Percentiles rank a stretch among this genome's conserved stretches.
phyloP scores from a whole-genome alignment of 805 yeast genomes.

The Ogataea trehaloabstinens region DNA sequence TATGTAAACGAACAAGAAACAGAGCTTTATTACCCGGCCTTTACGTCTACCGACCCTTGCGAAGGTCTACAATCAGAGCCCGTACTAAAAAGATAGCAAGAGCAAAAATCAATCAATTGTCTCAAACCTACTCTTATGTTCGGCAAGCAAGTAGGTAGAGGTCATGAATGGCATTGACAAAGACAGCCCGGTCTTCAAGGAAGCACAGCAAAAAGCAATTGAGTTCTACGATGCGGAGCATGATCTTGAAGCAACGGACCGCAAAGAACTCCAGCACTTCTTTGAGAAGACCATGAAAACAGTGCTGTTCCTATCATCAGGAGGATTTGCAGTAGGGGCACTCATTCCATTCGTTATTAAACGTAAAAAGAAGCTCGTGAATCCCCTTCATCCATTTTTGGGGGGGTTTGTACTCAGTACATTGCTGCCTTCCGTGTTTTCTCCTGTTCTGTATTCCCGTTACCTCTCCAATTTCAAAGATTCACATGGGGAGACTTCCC shows the following conservation, averaged over 20 bases:
- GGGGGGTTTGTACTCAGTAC: constrained; percentile 35
- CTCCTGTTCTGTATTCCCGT: constrained; percentile 26
- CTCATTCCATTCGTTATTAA: constrained; percentile 41
- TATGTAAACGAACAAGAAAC: background rate
- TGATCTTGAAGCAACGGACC: constrained; percentile 37
- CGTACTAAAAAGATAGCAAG: too few relatives aligned
- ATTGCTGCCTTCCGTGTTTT: constrained; percentile 35
- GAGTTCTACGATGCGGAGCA: constrained; percentile 51
- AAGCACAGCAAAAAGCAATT: constrained; percentile 42
- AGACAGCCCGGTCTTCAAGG: constrained; percentile 21
- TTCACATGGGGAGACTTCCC: constrained; percentile 24
- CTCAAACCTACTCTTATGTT: background rate
- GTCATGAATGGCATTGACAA: constrained; percentile 10
- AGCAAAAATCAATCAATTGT: too few relatives aligned
- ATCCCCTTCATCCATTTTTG: constrained; percentile 39
- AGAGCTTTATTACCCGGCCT: background rate
- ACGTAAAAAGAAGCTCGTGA: constrained; percentile 35
- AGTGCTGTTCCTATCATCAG: constrained; percentile 24
- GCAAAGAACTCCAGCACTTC: constrained; percentile 41
- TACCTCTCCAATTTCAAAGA: constrained; percentile 33
- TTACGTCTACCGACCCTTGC: background rate
- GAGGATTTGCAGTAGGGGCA: constrained; percentile 38
- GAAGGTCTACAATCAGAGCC: too few relatives aligned
- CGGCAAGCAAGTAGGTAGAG: too few relatives aligned
- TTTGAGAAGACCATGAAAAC: constrained; percentile 37